These are phyloP conservation scores for Phyllosticta paracitricarpa DNA, from an alignment of 2,329 filamentous ascomycete genomes.

Conservation along the genomic window DNA sequence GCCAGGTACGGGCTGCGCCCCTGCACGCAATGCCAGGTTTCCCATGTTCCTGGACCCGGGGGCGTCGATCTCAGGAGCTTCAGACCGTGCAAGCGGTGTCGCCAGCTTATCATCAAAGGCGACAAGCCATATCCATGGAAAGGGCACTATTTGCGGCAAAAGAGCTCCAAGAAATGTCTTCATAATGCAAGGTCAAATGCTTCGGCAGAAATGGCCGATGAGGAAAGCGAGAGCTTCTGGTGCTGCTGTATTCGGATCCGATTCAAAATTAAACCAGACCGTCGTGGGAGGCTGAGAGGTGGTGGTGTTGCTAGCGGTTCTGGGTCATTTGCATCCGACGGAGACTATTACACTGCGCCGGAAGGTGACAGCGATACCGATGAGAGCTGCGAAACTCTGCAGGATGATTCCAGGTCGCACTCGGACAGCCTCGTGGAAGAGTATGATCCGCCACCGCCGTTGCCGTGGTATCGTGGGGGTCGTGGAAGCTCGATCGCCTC, in stretches of 20 bases:
- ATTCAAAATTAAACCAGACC: too few species aligned
- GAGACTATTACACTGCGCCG: background rate
- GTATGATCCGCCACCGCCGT: background rate
- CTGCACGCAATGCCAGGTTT: background rate
- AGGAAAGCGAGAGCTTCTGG: too few species aligned
- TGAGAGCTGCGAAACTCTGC: too few species aligned
- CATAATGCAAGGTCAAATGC: background rate
- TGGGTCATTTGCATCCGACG: background rate
- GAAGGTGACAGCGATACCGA: background rate
- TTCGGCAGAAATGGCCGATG: background rate
- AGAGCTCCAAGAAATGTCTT: background rate
- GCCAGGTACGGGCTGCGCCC: background rate
- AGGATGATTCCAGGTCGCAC: background rate
- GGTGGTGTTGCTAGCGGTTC: background rate
- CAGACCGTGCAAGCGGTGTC: background rate
- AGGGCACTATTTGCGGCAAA: background rate
- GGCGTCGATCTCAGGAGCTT: background rate
- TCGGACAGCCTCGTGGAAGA: background rate
- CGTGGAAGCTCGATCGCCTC: background rate
- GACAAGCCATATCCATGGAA: background rate
- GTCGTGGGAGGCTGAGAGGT: background rate
- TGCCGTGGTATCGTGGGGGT: background rate
- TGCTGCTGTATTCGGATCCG: too few species aligned
- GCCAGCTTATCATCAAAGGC: background rate
- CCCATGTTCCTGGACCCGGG: background rate